Evolutionary conservation across 495 filamentous ascomycete genomes (phyloP).

Genomic region (Penicillium canariense): DNA sequence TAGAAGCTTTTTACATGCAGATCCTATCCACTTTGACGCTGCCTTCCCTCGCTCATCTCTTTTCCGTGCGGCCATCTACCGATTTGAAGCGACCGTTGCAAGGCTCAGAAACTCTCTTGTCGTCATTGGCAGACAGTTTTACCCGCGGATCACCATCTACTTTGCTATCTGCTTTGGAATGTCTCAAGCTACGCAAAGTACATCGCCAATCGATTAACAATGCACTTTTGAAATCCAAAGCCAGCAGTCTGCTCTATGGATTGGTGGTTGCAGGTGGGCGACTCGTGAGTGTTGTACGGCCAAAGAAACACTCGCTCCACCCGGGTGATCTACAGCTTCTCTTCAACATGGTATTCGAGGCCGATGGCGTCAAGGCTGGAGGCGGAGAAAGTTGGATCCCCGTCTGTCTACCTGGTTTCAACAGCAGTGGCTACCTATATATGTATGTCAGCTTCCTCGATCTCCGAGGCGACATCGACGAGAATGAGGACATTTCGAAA

Average conservation of each 20-base stretch:
- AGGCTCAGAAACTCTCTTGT: constrained; percentile 88
- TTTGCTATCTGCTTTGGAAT: constrained; percentile 86
- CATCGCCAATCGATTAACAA: constrained; percentile 86
- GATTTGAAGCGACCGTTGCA: constrained; percentile 91
- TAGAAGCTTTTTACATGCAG: constrained; percentile 96
- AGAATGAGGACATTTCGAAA: constrained; percentile 41
- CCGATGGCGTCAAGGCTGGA: constrained; percentile 79
- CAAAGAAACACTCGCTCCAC: constrained; percentile 92
- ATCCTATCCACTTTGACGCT: constrained; percentile 93
- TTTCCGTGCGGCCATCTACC: constrained; percentile 84
- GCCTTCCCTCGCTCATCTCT: constrained; percentile 82
- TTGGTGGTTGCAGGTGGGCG: constrained; percentile 91
- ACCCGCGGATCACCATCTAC: constrained; percentile 87
- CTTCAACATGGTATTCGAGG: constrained; percentile 99
- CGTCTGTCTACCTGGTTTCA: constrained; percentile 93
- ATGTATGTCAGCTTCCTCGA: constrained; percentile 96
- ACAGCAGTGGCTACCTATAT: constrained; percentile 95
- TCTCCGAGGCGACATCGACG: constrained; percentile 33
- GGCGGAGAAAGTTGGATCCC: constrained; percentile 98
- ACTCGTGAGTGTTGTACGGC: constrained; percentile 90
- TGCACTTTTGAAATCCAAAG: constrained; percentile 72
- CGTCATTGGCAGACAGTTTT: constrained; percentile 90
- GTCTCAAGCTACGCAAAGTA: constrained; percentile 79
- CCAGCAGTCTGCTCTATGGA: constrained; percentile 80
- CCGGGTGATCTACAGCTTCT: constrained; percentile 94